phyloP scores from a whole-genome alignment of 495 filamentous ascomycete species.

The Talaromyces stipitatus region DNA sequence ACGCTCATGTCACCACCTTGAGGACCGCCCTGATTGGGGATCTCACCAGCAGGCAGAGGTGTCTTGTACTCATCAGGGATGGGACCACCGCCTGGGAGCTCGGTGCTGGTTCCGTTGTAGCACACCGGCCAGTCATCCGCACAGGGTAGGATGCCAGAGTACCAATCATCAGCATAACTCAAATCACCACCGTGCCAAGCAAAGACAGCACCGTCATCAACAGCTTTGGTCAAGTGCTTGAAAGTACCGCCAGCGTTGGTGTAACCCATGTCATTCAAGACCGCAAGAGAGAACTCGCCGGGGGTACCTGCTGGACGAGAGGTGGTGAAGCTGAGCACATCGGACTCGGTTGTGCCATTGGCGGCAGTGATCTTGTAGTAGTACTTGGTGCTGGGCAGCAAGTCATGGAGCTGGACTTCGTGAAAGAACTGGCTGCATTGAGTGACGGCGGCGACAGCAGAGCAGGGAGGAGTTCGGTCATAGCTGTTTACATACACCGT shows the following conservation, averaged over 20 bases:
- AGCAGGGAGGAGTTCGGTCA: conserved; percentile 45
- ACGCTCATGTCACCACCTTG: conserved; percentile 42
- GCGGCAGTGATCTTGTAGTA: conserved; percentile 37
- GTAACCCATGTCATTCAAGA: conserved; percentile 44
- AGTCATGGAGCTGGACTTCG: conserved; percentile 29
- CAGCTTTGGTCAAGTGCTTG: conserved; percentile 30
- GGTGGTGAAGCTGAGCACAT: conserved; percentile 34
- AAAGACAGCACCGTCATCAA: conserved; percentile 32
- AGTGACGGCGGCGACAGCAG: conserved; percentile 31
- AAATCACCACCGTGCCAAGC: conserved; percentile 47
- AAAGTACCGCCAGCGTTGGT: conserved; percentile 41
- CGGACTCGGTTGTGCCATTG: conserved; percentile 37
- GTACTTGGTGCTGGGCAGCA: conserved; percentile 35
- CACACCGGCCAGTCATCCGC: conserved; percentile 42
- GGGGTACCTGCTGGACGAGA: conserved; percentile 30
- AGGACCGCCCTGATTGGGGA: conserved; percentile 40
- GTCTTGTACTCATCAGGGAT: conserved; percentile 29
- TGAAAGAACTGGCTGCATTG: conserved; percentile 46
- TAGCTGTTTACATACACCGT: conserved; percentile 23
- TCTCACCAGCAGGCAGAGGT: conserved; percentile 39
- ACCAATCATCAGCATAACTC: conserved; percentile 44
- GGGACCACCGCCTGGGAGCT: conserved; percentile 23
- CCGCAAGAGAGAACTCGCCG: conserved; percentile 24
- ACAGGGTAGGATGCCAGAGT: conserved; percentile 43
- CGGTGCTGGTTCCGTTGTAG: conserved; percentile 41